Conservation (phyloP, 306 rosid genomes). For the barrel medic (Medicago truncatula) region MtrunA17r5.0-ANR NC_053042.1:12625501-12626000, state of each 20-base stretch:
- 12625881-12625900: neutral
- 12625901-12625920: constrained; percentile 31
- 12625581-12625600: neutral
- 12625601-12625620: neutral
- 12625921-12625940: constrained; percentile 23
- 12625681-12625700: neutral
- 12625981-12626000: constrained; percentile 29
- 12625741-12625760: neutral
- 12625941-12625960: constrained; percentile 24
- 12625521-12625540: neutral
- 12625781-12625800: neutral
- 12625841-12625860: constrained; percentile 6
- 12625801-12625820: neutral
- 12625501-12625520: neutral
- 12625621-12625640: neutral
- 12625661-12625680: neutral
- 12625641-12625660: neutral
- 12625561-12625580: neutral
- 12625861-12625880: constrained; percentile 14
- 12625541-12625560: neutral
- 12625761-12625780: neutral
- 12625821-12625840: neutral
- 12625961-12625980: constrained; percentile 10
- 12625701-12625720: neutral
- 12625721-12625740: neutral